Percentiles rank a stretch among this genome's conserved stretches.
These are phyloP conservation scores for Leccinum brunneo-olivaceum DNA, from an alignment of 1,284 basidiomycete genomes.

Conservation along the genomic window DNA sequence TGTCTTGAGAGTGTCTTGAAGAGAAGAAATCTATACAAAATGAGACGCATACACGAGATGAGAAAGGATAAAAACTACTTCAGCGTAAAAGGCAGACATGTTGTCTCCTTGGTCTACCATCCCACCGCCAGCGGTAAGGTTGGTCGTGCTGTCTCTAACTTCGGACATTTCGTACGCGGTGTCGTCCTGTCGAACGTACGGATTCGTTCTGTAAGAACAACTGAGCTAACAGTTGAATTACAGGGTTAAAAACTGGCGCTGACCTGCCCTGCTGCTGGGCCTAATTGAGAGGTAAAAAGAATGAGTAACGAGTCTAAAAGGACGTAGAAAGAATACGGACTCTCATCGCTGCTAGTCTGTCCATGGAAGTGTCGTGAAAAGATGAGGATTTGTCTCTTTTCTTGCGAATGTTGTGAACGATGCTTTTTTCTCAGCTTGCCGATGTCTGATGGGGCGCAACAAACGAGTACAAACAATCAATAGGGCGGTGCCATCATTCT, in stretches of 20 bases:
- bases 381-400: not conserved
- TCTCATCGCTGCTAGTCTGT: conserved; percentile 79
- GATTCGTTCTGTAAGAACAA: conserved; percentile 45
- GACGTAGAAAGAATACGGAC: conserved; percentile 34
- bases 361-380: conserved; percentile 42
- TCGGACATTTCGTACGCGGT: conserved; percentile 64
- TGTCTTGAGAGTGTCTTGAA: conserved; percentile 64
- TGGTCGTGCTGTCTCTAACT: conserved; percentile 52
- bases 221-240: too few relatives aligned
- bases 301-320: conserved; percentile 4
- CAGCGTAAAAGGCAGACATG: conserved; percentile 70
- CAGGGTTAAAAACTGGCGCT: conserved; percentile 33
- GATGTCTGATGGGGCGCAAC: conserved; percentile 7
- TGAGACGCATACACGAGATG: not conserved
- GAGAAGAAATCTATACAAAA: conserved; percentile 50
- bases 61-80: conserved; percentile 38
- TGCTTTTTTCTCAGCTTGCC: too few relatives aligned
- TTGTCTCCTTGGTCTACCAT: conserved; percentile 40
- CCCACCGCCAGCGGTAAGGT: conserved; percentile 33
- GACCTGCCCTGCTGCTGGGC: conserved; percentile 59
- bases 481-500: too few relatives aligned
- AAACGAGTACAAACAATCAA: conserved; percentile 18
- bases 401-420: not conserved
- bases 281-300: conserved; percentile 32
- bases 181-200: conserved; percentile 62